Percentiles rank a stretch among this genome's conserved stretches.
These are phyloP conservation scores for Annona cherimola DNA, from an alignment of 164 flowering plant genomes.

Conservation along the genomic window DNA sequence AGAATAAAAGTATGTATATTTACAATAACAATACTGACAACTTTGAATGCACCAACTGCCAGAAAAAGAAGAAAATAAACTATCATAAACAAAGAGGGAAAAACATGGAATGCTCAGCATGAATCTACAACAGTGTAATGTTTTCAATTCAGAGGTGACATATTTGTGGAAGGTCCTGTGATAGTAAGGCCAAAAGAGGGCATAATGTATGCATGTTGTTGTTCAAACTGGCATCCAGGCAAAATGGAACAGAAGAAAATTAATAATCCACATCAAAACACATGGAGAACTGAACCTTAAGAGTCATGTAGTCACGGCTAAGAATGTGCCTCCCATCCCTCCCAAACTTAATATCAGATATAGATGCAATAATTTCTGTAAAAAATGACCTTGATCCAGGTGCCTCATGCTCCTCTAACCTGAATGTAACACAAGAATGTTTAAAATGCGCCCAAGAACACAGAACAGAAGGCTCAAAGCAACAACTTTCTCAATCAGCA, in stretches of 20 bases:
- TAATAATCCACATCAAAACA: not conserved
- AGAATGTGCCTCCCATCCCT: conserved; percentile 86
- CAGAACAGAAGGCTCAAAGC: not conserved
- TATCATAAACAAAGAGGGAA: no score
- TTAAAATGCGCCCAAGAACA: not conserved
- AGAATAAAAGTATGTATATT: no score
- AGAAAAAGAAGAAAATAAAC: no score
- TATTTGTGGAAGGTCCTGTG: not conserved
- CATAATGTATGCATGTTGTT: not conserved
- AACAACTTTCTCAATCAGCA: not conserved
- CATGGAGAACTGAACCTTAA: conserved; percentile 50
- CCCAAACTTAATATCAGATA: conserved; percentile 87
- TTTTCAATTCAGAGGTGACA: not conserved
- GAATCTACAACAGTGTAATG: not conserved
- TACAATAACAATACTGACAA: no score
- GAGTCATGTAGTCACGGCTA: conserved; percentile 96
- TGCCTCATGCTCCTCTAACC: conserved; percentile 90
- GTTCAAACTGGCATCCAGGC: no score
- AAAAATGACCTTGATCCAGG: conserved; percentile 94
- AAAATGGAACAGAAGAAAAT: no score
- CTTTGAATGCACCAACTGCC: no score
- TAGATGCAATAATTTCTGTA: conserved; percentile 95
- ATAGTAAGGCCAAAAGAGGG: not conserved
- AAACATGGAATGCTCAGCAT: no score
- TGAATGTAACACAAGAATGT: conserved; percentile 18